Percentiles rank a stretch among this genome's conserved stretches.
Conservation (phyloP, 1,139 yeast genomes). For the Geotrichum histeridarum region DNA sequence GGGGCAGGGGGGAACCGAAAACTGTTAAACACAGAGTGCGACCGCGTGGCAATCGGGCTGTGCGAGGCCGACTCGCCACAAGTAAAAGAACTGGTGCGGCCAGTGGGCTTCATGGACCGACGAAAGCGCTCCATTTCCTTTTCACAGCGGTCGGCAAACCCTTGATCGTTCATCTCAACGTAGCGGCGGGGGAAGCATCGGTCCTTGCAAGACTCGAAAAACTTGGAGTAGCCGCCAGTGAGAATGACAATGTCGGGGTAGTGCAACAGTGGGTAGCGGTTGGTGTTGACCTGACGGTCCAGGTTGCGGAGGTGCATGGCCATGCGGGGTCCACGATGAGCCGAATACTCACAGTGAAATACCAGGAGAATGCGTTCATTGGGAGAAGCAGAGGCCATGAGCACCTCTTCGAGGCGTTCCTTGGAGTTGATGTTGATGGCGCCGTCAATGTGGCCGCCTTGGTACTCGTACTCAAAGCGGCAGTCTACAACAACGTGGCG, state of each 20-base stretch:
- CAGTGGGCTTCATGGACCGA: conserved; percentile 28
- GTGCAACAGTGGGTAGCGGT: conserved; percentile 69
- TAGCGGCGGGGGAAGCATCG: conserved; percentile 73
- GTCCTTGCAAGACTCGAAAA: conserved; percentile 52
- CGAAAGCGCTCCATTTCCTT: conserved; percentile 66
- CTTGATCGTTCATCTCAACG: conserved; percentile 79
- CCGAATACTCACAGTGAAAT: conserved; percentile 92
- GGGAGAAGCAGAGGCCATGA: conserved; percentile 26
- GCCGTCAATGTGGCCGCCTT: conserved; percentile 85
- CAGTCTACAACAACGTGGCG: conserved; percentile 74
- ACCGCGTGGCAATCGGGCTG: conserved; percentile 3
- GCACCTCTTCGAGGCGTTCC: conserved; percentile 53
- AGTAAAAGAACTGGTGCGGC: neutral
- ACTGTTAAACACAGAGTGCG: conserved; percentile 1
- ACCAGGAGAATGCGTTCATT: conserved; percentile 50
- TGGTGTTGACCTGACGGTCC: conserved; percentile 70
- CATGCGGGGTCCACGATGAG: conserved; percentile 89
- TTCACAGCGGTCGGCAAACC: conserved; percentile 63
- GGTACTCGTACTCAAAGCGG: conserved; percentile 83
- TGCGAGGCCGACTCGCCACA: no score
- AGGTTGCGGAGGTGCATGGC: conserved; percentile 80
- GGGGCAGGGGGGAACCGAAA: neutral
- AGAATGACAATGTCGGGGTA: conserved; percentile 86
- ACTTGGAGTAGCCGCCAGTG: conserved; percentile 85
- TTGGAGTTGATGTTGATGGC: conserved; percentile 76